Evolutionary conservation across 2,329 filamentous ascomycete species (phyloP), one percentile per base, ranked within the genome.

Genomic region (Microdochium trichocladiopsis): DNA sequence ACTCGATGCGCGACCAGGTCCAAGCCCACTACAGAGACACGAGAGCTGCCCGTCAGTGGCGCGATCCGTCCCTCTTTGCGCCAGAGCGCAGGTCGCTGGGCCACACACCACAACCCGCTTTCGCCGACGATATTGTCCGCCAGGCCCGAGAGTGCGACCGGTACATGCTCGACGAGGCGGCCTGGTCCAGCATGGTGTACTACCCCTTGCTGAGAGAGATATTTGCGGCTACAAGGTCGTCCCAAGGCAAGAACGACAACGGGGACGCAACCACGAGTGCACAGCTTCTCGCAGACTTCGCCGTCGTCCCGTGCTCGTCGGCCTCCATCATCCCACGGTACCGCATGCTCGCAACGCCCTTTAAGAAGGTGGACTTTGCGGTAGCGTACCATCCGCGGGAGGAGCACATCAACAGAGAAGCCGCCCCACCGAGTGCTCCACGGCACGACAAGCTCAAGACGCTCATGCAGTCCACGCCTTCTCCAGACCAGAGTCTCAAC

Each of bases 401-500:
- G n/a, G 41, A 8, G 33, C 5, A 31, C 28, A 31, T 6, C 37
- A 45, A 18, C 37, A 6, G 9, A 8, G 9, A 18, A 9, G 37
- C n/a, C n/a, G 28, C 6, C 21, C 16, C 9, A 45, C n/a, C 16
- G n/a, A 16, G 8, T 9, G 6, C 37, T 6, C n/a, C 47, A 28
- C 47, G n/a, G 18, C 18, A 48, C n/a, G 47, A 48, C 11, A 3
- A 23, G 5, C 41, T 45, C 14, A 16, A 18, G 41, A 22, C 41
- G 21, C 41, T 45, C 21, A 4, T 45, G 6, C 41, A 45, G 21
- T 18, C 16, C 22, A 45, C 41, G 5, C 41, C 41, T 22, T 16
- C 41, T 8, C 41, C 47, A 14, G 47, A 48, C n/a, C 47, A 48
- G 47, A 48, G 47, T n/a, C 23, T 48, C n/a, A 48, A 48, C 24